Conservation (phyloP, 192 early-diverging fungal species). For the Geranomyces variabilis region DNA sequence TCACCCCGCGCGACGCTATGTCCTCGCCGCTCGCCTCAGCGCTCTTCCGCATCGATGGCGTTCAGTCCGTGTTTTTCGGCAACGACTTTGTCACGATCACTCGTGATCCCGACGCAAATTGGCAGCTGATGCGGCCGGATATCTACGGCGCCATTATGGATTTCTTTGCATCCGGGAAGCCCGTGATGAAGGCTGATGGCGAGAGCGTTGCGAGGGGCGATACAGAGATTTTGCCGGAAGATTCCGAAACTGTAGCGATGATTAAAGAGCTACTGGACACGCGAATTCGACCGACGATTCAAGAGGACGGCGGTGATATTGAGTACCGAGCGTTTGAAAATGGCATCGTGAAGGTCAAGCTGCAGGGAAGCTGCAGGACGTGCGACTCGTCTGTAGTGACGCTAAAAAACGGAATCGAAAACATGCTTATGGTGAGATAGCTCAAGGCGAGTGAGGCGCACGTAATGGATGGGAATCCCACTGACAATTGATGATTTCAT, state of each 20-base stretch:
- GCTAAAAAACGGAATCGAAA: conserved; percentile 98
- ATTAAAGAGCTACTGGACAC: conserved; percentile 98
- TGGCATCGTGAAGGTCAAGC: conserved; percentile 86
- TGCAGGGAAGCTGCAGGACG: conserved; percentile 94
- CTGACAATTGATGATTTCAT: no score
- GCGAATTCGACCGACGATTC: conserved; percentile 91
- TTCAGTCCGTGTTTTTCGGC: conserved; percentile 86
- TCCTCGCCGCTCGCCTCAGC: conserved; percentile 85
- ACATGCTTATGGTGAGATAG: conserved; percentile 88
- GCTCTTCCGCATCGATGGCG: conserved; percentile 94
- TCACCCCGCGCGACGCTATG: conserved; percentile 67
- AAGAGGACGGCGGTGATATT: conserved; percentile 99
- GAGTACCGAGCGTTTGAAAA: conserved; percentile 89
- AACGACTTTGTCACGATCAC: conserved; percentile 95
- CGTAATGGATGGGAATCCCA: not conserved
- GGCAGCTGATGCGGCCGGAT: conserved; percentile 98
- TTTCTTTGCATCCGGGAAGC: conserved; percentile 78
- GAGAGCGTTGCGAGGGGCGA: conserved; percentile 45
- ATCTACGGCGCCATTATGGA: conserved; percentile 95
- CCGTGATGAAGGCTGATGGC: conserved; percentile 61
- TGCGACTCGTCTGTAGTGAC: conserved; percentile 90
- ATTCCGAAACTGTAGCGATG: conserved; percentile 93
- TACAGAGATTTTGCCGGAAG: conserved; percentile 74
- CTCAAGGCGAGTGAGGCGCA: no score
- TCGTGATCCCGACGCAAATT: conserved; percentile 84